Base-by-base conservation (phyloP, 805 yeast species). In the Candida vartiovaarae region DNA sequence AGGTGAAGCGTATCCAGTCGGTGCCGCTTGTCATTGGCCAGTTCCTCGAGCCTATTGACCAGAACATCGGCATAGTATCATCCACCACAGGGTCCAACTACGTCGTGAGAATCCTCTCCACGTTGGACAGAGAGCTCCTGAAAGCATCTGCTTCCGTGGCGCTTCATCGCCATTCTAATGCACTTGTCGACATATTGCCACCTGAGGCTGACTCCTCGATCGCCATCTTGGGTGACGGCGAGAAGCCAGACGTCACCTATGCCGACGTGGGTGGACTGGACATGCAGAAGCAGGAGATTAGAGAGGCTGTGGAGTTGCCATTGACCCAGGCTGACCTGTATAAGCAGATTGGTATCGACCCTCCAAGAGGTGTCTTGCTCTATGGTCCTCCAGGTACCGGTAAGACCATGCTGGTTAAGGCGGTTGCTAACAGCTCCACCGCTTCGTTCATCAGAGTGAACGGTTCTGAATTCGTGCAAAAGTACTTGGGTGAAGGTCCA, bases 311-410 rank as follows among this genome's bases (percentile, higher is more conserved):
- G 11, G 99, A 93, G 66, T 74, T 93, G 55, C 99, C 99, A 9
- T 75, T 93, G 58, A 84, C 95, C 11, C 98, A 93, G 63, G 95
- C 93, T 33, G 99, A 95, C 57, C 72, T 95, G 52, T 93, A 93
- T 68, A 84, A 87, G 60, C 98, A 93, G 67, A 93, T 93, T 60
- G 99, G 99, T 68, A 90, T 93, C 52, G 98, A 93, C 59, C 99
- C 99, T 20, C 99, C 99, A 50, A 81, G 98, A 54, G 99, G 99
- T 57, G 99, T 93, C 29, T 68, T 93, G 54, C 72, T 93, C 48
- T 93, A 93, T 66, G 99, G 99, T n/a, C 98, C 99, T 8, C 99
- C 99, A 39, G 99, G 99, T 63, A 93, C 99, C 1, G 99, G 99
- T 59, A 93, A 93, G 66, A 93, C 99, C 24, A 90, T 93, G 98